phyloP scores from a whole-genome alignment of 140 eudicot species.

The Senecio squalidus region DNA sequence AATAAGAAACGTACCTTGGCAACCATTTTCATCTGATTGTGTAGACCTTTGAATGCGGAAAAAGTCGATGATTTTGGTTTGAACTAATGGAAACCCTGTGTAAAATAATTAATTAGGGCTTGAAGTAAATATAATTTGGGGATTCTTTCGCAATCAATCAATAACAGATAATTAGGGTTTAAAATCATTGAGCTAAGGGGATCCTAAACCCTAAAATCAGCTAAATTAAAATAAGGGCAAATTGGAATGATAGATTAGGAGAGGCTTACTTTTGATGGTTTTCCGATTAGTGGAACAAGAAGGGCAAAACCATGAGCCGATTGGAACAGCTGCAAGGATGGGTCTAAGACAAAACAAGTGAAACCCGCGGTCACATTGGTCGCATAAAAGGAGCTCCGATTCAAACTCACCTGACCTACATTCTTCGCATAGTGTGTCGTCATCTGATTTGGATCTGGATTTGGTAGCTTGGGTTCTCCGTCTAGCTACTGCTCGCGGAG shows the following conservation, averaged over 20 bases:
- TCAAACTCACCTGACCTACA: constrained; percentile 81
- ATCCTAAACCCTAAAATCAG: neutral
- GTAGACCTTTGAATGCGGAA: constrained; percentile 79
- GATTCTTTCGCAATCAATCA: too few relatives aligned
- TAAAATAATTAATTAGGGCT: neutral
- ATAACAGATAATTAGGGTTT: neutral
- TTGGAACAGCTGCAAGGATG: constrained; percentile 61
- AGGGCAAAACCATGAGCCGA: constrained; percentile 73
- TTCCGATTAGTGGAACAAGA: constrained; percentile 39
- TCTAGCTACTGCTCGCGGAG: constrained; percentile 26
- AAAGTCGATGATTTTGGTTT: constrained; percentile 89
- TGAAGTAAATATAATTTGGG: neutral
- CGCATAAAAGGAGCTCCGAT: constrained; percentile 71
- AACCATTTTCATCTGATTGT: constrained; percentile 20
- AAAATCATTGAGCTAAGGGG: neutral
- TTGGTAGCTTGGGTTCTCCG: constrained; percentile 60
- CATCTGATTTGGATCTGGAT: constrained; percentile 13
- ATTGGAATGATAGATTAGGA: too few relatives aligned
- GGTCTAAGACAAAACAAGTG: constrained; percentile 89
- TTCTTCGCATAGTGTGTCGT: constrained; percentile 51
- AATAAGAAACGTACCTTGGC: constrained; percentile 33
- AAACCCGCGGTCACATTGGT: constrained; percentile 72
- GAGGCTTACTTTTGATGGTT: constrained; percentile 31
- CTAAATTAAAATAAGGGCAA: constrained; percentile 3
- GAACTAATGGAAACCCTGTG: constrained; percentile 76